Conservation (phyloP, 768 basidiomycete genomes). For the Termitomyces sp. region DNA sequence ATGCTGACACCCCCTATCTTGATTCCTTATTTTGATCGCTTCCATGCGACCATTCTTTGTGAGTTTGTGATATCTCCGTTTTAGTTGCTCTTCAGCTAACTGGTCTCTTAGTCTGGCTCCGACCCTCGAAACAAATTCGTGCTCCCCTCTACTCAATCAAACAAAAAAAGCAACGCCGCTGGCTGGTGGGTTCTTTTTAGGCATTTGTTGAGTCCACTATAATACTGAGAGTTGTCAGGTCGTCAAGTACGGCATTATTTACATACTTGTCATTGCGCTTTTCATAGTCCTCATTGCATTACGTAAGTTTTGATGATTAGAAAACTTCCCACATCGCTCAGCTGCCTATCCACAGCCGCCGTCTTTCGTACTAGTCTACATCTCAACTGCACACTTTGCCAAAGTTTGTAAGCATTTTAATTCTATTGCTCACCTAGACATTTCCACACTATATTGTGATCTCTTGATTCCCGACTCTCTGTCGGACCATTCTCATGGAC, state of each 20-base stretch:
- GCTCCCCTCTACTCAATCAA: slow-evolving; percentile 89
- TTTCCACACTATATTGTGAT: slow-evolving; percentile 25
- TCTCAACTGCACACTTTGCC: slow-evolving; percentile 64
- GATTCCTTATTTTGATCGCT: slow-evolving; percentile 86
- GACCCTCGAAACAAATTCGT: slow-evolving; percentile 91
- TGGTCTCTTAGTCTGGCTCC: slow-evolving; percentile 75
- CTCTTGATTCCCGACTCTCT: slow-evolving; percentile 27
- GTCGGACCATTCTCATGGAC: slow-evolving; percentile 36
- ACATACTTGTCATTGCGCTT: slow-evolving; percentile 59
- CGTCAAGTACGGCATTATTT: slow-evolving; percentile 81
- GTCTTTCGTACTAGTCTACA: slow-evolving; percentile 59
- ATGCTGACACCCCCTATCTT: slow-evolving; percentile 86
- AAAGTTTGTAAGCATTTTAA: slow-evolving; percentile 55
- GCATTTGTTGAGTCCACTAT: background rate
- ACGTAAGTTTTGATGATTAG: slow-evolving; percentile 48
- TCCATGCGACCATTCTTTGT: slow-evolving; percentile 92
- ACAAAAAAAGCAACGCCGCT: slow-evolving; percentile 84
- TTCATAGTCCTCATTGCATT: slow-evolving; percentile 77
- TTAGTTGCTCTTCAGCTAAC: background rate
- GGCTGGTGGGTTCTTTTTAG: slow-evolving; percentile 60
- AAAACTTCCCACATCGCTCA: background rate
- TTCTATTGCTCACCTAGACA: slow-evolving; percentile 31
- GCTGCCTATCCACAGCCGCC: slow-evolving; percentile 39
- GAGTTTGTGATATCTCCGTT: slow-evolving; percentile 30
- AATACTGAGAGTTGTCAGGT: slow-evolving; percentile 39